A percentile compares a stretch with the other conserved stretches of the same genome.
Evolutionary conservation across 352 stramenopile species (phyloP).

Genomic region (Pythium phragmiticola): DNA sequence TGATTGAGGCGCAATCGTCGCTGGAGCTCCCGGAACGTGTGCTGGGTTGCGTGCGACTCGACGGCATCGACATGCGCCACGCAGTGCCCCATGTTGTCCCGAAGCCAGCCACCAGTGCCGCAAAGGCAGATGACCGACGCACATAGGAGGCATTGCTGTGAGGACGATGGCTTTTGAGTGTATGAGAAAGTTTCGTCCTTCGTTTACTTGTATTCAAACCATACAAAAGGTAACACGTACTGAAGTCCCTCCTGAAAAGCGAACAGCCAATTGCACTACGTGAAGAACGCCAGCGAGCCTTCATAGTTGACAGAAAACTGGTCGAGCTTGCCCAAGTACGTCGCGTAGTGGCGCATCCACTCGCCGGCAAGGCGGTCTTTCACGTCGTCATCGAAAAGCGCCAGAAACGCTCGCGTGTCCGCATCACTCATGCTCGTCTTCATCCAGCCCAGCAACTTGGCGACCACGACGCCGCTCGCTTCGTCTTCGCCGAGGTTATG

Average conservation of each 20-base stretch:
- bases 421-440: slow-evolving; percentile 46
- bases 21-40: slow-evolving; percentile 78
- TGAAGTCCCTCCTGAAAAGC: not conserved
- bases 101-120: slow-evolving; percentile 2
- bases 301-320: slow-evolving; percentile 66
- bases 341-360: slow-evolving; percentile 70
- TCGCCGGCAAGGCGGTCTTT: slow-evolving; percentile 57
- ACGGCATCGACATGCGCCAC: slow-evolving; percentile 61
- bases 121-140: slow-evolving; percentile 8
- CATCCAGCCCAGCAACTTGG: slow-evolving; percentile 73
- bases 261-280: slow-evolving; percentile 27
- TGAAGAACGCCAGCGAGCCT: slow-evolving; percentile 63
- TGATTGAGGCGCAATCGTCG: slow-evolving; percentile 69
- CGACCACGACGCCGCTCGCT: slow-evolving; percentile 46
- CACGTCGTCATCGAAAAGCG: slow-evolving; percentile 50
- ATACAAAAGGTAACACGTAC: not conserved
- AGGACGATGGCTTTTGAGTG: not conserved
- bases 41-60: slow-evolving; percentile 64
- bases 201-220: slow-evolving; percentile 1
- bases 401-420: slow-evolving; percentile 51
- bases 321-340: slow-evolving; percentile 62
- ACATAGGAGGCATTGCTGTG: not conserved
- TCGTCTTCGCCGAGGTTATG: slow-evolving; percentile 56
- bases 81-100: slow-evolving; percentile 35
- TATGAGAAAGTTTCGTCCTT: not conserved